phyloP scores from a whole-genome alignment of 192 early-diverging fungal genomes.

The Gonapodya prolifera region DNA sequence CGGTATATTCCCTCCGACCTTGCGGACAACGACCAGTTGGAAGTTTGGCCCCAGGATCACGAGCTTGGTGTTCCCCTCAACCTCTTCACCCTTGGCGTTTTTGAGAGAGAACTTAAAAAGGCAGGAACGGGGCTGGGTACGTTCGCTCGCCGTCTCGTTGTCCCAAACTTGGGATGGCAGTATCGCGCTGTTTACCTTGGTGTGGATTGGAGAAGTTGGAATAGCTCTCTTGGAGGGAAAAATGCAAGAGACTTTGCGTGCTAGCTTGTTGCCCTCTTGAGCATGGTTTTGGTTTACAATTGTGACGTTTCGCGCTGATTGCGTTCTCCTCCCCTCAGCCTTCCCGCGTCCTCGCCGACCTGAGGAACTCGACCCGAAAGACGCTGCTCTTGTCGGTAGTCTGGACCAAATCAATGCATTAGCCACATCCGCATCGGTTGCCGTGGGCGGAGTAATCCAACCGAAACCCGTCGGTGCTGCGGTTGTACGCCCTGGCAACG shows the following conservation, averaged over 20 bases:
- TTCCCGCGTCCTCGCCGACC: background rate
- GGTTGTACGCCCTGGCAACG: background rate
- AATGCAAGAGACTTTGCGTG: no score
- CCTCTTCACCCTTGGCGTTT: conserved; percentile 6
- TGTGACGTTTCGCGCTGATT: no score
- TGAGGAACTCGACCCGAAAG: background rate
- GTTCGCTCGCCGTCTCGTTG: background rate
- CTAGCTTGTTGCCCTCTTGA: no score
- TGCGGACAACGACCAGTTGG: background rate
- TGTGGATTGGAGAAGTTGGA: no score
- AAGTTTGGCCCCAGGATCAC: conserved; percentile 2
- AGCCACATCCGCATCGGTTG: background rate
- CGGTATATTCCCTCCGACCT: conserved; percentile 8
- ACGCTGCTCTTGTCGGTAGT: background rate
- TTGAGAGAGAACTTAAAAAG: conserved; percentile 7
- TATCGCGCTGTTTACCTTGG: no score
- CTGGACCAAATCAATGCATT: background rate
- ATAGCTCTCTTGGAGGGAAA: no score
- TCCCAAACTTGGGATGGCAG: background rate
- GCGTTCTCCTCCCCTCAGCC: no score
- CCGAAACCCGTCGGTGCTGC: background rate
- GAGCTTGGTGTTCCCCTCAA: conserved; percentile 9
- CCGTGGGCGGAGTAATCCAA: background rate
- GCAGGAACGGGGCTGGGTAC: background rate
- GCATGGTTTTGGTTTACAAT: no score